Evolutionary conservation across 1,284 basidiomycete species (phyloP), one percentile per base, ranked within the genome.

Genomic region (Trichosporon ovoides): DNA sequence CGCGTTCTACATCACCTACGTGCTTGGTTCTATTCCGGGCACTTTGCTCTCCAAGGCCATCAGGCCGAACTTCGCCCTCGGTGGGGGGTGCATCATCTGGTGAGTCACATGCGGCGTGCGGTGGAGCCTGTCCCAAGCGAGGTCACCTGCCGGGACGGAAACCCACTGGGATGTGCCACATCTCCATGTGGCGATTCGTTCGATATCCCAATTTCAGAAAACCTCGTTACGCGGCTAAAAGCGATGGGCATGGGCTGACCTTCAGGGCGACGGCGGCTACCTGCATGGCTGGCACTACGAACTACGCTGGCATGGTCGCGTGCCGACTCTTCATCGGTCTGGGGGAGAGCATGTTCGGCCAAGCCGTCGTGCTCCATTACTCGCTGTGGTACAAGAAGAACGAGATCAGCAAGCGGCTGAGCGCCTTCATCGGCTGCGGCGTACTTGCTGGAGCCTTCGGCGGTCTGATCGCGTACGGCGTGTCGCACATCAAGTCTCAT

Each of bases 281-380:
- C 1, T 73, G 70, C 52, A 74, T 77, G 62, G 77, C 76, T 3
- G 77, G 68, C 0, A 61, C 68, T 0, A 48, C 50, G 37, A 74
- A 72, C 61, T 72, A 62, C 1, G 74, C 71, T 3, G 75, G 74
- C 19, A 55, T 74, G n/a, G 72, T 66, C 59, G 73, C 74, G 19
- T 76, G 73, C 53, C 67, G 78, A n/a, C 63, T 78, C 7, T 74
- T 77, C 50, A 72, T 79, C 54, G 78, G 78, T 56, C 46, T 78
- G 16, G 76, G 76, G 16, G 72, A 75, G 50, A 65, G 72, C 18
- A 60, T 68, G 58, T 73, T 74, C 50, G 73, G 74, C 34, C 74
- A 75, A 60, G 67, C 71, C 9, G 72, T 77, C 65, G 74, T 71
- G 0, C 63, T 71, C 48, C 70, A 69, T 57, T 59, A 62, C 28